Percentiles rank a stretch among this genome's conserved stretches.
Evolutionary conservation across 2,329 filamentous ascomycete species (phyloP).

Genomic region (Arthrobotrys musiformis): DNA sequence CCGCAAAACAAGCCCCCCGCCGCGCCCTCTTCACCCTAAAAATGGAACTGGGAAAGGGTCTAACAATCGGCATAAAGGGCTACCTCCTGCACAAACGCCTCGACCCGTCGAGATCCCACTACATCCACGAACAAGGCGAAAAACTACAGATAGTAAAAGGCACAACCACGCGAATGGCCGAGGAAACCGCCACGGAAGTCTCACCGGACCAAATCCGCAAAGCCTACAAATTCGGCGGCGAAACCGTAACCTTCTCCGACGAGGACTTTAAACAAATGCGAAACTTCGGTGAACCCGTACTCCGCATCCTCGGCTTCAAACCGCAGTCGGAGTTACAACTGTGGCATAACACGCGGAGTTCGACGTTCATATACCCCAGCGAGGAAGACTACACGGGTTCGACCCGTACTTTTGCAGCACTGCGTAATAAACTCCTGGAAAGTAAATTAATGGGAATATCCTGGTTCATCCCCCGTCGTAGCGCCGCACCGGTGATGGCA

Average conservation of each 20-base stretch:
- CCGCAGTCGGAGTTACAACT: constrained; percentile 76
- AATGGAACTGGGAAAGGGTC: constrained; percentile 85
- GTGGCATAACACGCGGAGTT: constrained; percentile 87
- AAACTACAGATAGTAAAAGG: constrained; percentile 80
- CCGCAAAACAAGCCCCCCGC: constrained; percentile 86
- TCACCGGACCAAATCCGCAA: constrained; percentile 80
- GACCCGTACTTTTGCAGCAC: constrained; percentile 87
- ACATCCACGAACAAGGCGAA: constrained; percentile 88
- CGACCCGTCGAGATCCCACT: constrained; percentile 81
- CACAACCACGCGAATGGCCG: constrained; percentile 78
- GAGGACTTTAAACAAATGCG: constrained; percentile 84
- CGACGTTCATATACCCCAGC: constrained; percentile 91
- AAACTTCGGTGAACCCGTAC: constrained; percentile 81
- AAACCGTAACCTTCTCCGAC: constrained; percentile 83
- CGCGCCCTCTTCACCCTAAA: constrained; percentile 86
- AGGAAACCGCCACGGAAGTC: constrained; percentile 79
- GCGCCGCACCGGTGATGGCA: constrained; percentile 80
- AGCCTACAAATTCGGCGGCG: constrained; percentile 94
- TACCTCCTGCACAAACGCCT: constrained; percentile 90
- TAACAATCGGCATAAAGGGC: constrained; percentile 90
- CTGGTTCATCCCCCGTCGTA: constrained; percentile 87
- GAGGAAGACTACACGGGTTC: constrained; percentile 91
- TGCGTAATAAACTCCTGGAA: constrained; percentile 85
- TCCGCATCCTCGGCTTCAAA: constrained; percentile 95
- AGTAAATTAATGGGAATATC: constrained; percentile 84